phyloP scores from a whole-genome alignment of 1,139 yeast genomes.

The Pichia kudriavzevii region DNA sequence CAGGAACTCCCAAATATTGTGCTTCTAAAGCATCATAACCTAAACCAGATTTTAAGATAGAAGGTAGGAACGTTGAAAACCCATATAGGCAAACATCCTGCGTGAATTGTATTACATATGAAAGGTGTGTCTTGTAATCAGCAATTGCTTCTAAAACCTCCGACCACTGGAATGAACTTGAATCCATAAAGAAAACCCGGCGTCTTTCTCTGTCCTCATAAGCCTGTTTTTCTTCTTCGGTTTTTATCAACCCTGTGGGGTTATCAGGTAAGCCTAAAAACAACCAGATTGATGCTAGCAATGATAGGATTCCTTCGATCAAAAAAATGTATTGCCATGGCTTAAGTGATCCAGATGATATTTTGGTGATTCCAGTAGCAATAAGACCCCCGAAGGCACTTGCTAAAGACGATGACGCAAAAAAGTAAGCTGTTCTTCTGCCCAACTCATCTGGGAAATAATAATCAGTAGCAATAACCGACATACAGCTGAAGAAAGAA shows the following conservation, averaged over 20 bases:
- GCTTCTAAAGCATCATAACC: constrained; percentile 5
- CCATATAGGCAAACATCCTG: constrained; percentile 12
- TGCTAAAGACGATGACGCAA: constrained; percentile 7
- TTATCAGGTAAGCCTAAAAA: constrained; percentile 7
- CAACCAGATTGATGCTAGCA: constrained; percentile 5
- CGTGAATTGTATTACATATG: constrained; percentile 8
- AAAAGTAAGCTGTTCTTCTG: constrained; percentile 9
- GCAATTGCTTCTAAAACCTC: constrained; percentile 7
- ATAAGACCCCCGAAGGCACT: constrained; percentile 11
- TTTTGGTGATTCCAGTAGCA: constrained; percentile 9
- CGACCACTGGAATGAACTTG: constrained; percentile 2
- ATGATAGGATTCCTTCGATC: constrained; percentile 8
- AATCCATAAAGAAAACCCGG: constrained; percentile 6
- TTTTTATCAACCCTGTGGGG: constrained; percentile 4
- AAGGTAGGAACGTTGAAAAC: constrained; percentile 9
- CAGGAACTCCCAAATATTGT: constrained; percentile 10
- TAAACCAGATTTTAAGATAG: constrained; percentile 9
- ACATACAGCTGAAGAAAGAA: constrained; percentile 8
- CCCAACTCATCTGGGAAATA: constrained; percentile 10
- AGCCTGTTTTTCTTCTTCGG: constrained; percentile 6
- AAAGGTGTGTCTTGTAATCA: constrained; percentile 8
- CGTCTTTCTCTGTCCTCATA: constrained; percentile 9
- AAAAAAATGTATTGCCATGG: constrained; percentile 9
- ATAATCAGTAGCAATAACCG: constrained; percentile 9
- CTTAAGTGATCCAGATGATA: constrained; percentile 2